Base-by-base conservation (phyloP, 164 flowering plant species). In the Dillenia suffruticosa region DNA sequence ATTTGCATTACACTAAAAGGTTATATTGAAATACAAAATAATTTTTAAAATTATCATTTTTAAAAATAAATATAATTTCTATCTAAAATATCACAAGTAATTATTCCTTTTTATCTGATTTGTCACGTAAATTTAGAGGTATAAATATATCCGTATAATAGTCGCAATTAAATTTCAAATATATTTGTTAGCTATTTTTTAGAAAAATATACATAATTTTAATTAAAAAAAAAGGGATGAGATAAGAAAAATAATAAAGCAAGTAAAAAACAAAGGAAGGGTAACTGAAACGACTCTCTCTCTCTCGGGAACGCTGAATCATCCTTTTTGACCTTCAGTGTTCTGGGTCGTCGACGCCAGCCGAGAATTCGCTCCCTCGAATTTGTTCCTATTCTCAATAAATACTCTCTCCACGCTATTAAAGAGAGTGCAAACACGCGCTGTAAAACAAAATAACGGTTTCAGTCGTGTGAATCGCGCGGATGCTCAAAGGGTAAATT, bases 311-410 rank as follows among this genome's bases (percentile, higher is more conserved):
- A 64, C 46, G 67, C 59, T 58, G 68, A 58, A 12, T 65, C 74
- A 46, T 52, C 51, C 66, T 4, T 70, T 70, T 74, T 26, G 74
- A 70, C 74, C 67, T 56, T 59, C 22, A 16, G 14, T 44, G 58
- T 64, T 53, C 51, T 7, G 12, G 57, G 49, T 55, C 62, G 10
- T 68, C 61, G 12, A 52, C 44, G 64, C 45, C 49, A 12, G 62
- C 68, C 70, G 66, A 49, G 61, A 70, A 62, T 19, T 58, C 55
- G 66, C 68, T 54, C 57, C 72, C 69, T 64, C 64, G 40, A 53
- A 24, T 55, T 73, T 68, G 76, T 73, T 68, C 19, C 19, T 12
- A 16, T 15, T 2, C 24, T 15, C 16, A 26, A 26, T 26, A 3
- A 32, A 32, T 7, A 32, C 40, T 32, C 40, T 5, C 40, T 32